Evolutionary conservation across 2,329 filamentous ascomycete genomes (phyloP).

Genomic region (Mycosphaerella arachidis): DNA sequence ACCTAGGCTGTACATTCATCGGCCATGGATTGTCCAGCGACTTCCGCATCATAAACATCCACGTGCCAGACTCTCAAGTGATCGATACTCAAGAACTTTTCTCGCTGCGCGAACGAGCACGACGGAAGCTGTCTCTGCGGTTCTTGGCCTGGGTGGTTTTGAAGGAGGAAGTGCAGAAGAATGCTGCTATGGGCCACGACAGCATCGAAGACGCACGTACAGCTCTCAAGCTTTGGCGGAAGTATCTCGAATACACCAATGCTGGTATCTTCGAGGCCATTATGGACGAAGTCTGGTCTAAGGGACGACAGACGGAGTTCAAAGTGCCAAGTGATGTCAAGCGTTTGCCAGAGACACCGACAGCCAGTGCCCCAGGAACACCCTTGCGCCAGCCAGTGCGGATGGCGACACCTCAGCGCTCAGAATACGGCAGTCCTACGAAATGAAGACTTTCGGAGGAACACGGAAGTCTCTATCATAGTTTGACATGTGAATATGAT

Average conservation of each 20-base stretch:
- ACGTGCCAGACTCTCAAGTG: slow-evolving; percentile 82
- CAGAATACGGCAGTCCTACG: slow-evolving; percentile 33
- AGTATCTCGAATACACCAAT: slow-evolving; percentile 84
- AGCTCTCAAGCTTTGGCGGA: slow-evolving; percentile 81
- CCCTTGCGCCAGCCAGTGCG: slow-evolving; percentile 26
- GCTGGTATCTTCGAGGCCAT: slow-evolving; percentile 79
- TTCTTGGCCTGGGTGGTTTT: slow-evolving; percentile 89
- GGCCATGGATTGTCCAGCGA: slow-evolving; percentile 92
- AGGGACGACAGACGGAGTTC: slow-evolving; percentile 53
- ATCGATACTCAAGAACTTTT: slow-evolving; percentile 94
- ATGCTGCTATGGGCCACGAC: slow-evolving; percentile 65
- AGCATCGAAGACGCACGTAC: slow-evolving; percentile 93
- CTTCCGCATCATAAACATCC: slow-evolving; percentile 97
- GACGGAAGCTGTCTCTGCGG: slow-evolving; percentile 83
- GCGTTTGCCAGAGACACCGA: slow-evolving; percentile 24
- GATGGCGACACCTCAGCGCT: slow-evolving; percentile 24
- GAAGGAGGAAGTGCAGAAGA: slow-evolving; percentile 88
- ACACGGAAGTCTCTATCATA: neutral
- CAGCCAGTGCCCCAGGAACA: slow-evolving; percentile 30
- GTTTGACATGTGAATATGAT: neutral
- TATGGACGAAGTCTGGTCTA: slow-evolving; percentile 77
- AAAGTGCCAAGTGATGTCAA: slow-evolving; percentile 31
- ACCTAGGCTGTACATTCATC: slow-evolving; percentile 88
- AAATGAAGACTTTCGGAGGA: slow-evolving; percentile 19
- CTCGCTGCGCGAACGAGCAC: slow-evolving; percentile 66